A percentile compares a stretch with the other conserved stretches of the same genome.
phyloP scores from a whole-genome alignment of 768 basidiomycete species.

The Serendipita sp. region DNA sequence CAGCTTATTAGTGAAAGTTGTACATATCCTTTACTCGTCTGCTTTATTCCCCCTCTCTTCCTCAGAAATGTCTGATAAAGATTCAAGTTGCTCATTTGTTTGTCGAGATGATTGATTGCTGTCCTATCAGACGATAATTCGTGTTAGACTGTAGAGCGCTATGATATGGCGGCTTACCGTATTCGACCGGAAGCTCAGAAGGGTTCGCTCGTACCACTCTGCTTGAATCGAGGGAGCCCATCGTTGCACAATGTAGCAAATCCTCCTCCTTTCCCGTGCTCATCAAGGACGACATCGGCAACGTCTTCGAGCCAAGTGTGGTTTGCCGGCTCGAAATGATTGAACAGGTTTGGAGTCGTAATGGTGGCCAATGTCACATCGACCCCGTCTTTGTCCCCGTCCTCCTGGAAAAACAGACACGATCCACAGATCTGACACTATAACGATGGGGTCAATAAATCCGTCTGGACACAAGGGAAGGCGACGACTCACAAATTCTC shows the following conservation, averaged over 20 bases:
- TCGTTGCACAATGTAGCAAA: background rate
- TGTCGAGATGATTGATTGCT: no score
- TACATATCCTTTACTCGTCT: no score
- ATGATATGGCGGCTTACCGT: no score
- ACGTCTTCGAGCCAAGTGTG: constrained; percentile 1
- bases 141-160: no score
- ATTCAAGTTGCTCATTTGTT: no score
- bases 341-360: background rate
- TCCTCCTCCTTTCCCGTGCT: background rate
- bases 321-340: background rate
- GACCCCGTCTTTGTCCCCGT: background rate
- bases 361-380: background rate
- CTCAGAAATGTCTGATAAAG: no score
- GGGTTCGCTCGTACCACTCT: background rate
- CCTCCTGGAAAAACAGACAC: background rate
- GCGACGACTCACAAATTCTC: background rate
- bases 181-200: no score
- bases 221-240: background rate
- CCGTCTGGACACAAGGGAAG: background rate
- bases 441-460: background rate
- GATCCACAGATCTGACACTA: background rate
- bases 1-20: no score
- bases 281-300: background rate
- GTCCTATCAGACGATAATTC: no score
- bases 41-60: no score